Base-by-base conservation (phyloP, 2,329 filamentous ascomycete genomes). In the Fusarium oxysporum region DNA sequence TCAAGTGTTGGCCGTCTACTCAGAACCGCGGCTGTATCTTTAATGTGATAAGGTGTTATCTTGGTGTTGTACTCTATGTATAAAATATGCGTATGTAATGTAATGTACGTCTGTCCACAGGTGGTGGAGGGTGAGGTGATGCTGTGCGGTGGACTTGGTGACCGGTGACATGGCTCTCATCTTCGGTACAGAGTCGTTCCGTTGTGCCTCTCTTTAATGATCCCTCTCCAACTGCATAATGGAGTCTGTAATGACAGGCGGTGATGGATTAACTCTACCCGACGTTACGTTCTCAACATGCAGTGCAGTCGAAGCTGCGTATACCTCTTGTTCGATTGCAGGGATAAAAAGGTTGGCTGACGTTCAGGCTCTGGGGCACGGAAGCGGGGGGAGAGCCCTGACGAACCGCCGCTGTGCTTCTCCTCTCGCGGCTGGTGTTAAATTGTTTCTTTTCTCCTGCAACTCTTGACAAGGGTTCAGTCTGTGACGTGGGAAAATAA, bases 341-440 rank as follows among this genome's bases (percentile, higher is more conserved):
- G 66, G 65, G 72, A 66, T 70, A 37, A 55, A 35, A 23, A 54
- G 65, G 43, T 57, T 74, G 68, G 65, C 55, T 73, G 69, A 70
- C 50, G 51, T 72, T 61, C 50, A 48, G 41, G 61, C 45, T 65
- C 65, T 40, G 62, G 66, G 67, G 47, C 43, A 44, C 21, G 23
- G 47, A 68, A 47, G 62, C 61, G 71, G 68, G 65, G 61, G 51
- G 62, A 56, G 43, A 45, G 54, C 54, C 40, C 19, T 57, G 62
- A 68, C 53, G 56, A 70, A 65, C 62, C 51, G 32, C 40, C 50
- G 37, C 25, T 50, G 54, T 37, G 40, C 40, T 65, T 69, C 59
- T 71, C 59, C 64, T 65, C 51, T 53, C 43, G 61, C 60, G 60
- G 55, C 47, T 66, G 56, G 55, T 62, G 53, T 69, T 53, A 47